Percentiles rank a stretch among this genome's conserved stretches.
Conservation (phyloP, 768 basidiomycete species). For the Termitomyces sp. region DNA sequence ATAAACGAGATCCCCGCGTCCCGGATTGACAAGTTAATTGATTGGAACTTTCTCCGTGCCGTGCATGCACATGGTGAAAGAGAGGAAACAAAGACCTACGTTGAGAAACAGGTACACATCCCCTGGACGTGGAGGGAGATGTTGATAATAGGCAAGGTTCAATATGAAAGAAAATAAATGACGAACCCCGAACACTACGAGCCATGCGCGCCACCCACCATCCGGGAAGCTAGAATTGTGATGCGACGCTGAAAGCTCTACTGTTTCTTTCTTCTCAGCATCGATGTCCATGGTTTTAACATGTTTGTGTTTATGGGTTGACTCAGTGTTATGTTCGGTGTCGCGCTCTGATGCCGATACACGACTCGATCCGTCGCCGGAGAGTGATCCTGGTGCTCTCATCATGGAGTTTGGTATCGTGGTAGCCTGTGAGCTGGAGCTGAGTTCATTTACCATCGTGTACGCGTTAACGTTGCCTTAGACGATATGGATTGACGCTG, state of each 20-base stretch:
- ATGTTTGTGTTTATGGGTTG: background rate
- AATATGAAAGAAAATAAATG: background rate
- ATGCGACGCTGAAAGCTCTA: background rate
- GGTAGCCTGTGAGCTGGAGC: background rate
- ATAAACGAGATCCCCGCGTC: too few relatives aligned
- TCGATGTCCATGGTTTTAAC: background rate
- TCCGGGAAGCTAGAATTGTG: conserved; percentile 29
- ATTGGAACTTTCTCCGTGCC: too few relatives aligned
- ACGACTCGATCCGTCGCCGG: conserved; percentile 1
- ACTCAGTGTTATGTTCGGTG: background rate
- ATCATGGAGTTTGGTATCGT: background rate
- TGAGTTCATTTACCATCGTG: too few relatives aligned
- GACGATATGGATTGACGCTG: too few relatives aligned
- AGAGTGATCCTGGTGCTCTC: background rate
- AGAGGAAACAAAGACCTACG: conserved; percentile 27
- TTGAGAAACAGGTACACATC: conserved; percentile 43
- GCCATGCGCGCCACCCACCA: conserved; percentile 41
- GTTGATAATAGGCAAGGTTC: background rate
- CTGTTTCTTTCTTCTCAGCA: background rate
- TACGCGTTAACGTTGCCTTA: too few relatives aligned
- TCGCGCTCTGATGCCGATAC: background rate
- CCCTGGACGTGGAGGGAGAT: conserved; percentile 24
- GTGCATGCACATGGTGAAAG: too few relatives aligned
- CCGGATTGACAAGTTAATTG: too few relatives aligned
- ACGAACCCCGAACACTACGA: conserved; percentile 40